These are phyloP conservation scores for Ustilago cynodontis DNA, from an alignment of 1,284 basidiomycete genomes.

Conservation along the genomic window DNA sequence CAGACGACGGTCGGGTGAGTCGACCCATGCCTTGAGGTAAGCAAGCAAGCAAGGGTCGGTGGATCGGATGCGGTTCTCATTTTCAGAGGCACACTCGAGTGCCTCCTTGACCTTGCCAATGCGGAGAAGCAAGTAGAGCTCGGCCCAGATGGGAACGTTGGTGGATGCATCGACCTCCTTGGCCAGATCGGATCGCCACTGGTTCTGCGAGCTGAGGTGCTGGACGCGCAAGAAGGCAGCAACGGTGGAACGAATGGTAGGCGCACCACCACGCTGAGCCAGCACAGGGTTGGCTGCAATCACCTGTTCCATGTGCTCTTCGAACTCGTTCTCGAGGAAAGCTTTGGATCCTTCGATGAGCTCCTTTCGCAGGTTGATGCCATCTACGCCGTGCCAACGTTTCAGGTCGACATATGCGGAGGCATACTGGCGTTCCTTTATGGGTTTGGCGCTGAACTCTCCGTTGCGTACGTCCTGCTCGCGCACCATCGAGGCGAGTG, in stretches of 20 bases:
- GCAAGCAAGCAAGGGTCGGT: slow-evolving; percentile 87
- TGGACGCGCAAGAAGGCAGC: slow-evolving; percentile 65
- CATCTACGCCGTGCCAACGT: slow-evolving; percentile 33
- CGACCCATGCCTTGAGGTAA: slow-evolving; percentile 87
- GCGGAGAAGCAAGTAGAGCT: slow-evolving; percentile 88
- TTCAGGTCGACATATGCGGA: slow-evolving; percentile 70
- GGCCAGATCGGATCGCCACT: slow-evolving; percentile 62
- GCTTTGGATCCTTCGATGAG: slow-evolving; percentile 80
- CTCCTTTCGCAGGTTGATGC: slow-evolving; percentile 70
- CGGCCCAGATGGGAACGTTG: slow-evolving; percentile 84
- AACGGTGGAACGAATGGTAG: slow-evolving; percentile 88
- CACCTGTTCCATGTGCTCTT: slow-evolving; percentile 86
- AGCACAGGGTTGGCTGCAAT: slow-evolving; percentile 86
- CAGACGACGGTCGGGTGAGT: slow-evolving; percentile 69
- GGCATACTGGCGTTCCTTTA: slow-evolving; percentile 72
- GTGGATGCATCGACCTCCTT: slow-evolving; percentile 56
- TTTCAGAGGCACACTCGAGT: slow-evolving; percentile 77
- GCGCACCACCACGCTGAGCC: slow-evolving; percentile 90
- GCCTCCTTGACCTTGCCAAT: slow-evolving; percentile 87
- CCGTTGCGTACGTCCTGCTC: slow-evolving; percentile 72
- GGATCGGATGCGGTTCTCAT: slow-evolving; percentile 81
- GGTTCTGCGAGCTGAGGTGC: slow-evolving; percentile 58
- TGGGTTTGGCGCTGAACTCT: slow-evolving; percentile 63
- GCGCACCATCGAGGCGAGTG: slow-evolving; percentile 72
- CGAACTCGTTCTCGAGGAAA: slow-evolving; percentile 80